phyloP scores from a whole-genome alignment of 176 grass and related monocot species.

The Oryza longistaminata region DNA sequence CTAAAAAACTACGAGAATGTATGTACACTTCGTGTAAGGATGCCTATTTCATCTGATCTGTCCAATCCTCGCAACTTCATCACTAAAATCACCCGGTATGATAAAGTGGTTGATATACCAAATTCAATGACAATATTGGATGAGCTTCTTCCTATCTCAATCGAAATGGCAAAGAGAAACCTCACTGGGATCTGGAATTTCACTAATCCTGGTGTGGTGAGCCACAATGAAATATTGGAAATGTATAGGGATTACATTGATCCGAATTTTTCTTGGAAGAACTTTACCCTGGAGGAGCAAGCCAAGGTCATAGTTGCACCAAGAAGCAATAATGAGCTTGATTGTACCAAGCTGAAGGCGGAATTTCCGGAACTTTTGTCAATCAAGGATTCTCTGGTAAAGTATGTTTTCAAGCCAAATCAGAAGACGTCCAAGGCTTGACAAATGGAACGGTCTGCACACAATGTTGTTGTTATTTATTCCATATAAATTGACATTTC shows the following conservation, averaged over 20 bases:
- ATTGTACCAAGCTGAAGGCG: conserved; percentile 52
- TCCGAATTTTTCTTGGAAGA: conserved; percentile 74
- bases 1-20: conserved; percentile 84
- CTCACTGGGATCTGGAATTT: conserved; percentile 95
- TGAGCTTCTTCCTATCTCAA: conserved; percentile 85
- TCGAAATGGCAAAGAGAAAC: conserved; percentile 82
- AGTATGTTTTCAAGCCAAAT: conserved; percentile 74
- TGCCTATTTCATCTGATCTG: conserved; percentile 88
- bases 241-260: conserved; percentile 88
- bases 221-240: conserved; percentile 85
- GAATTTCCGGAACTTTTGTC: conserved; percentile 79
- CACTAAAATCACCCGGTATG: conserved; percentile 77
- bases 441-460: conserved; percentile 26
- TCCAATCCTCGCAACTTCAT: conserved; percentile 80
- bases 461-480: conserved; percentile 44
- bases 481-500: conserved; percentile 39
- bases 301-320: conserved; percentile 84
- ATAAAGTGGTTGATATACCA: conserved; percentile 77
- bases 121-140: conserved; percentile 90
- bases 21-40: conserved; percentile 78
- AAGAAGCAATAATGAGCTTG: conserved; percentile 90
- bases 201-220: conserved; percentile 85
- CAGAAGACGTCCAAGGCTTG: conserved; percentile 59
- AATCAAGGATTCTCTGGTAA: conserved; percentile 73
- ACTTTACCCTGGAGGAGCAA: conserved; percentile 82